Conservation (phyloP, 2,329 filamentous ascomycete genomes). For the Leptographium wingfieldii region DNA sequence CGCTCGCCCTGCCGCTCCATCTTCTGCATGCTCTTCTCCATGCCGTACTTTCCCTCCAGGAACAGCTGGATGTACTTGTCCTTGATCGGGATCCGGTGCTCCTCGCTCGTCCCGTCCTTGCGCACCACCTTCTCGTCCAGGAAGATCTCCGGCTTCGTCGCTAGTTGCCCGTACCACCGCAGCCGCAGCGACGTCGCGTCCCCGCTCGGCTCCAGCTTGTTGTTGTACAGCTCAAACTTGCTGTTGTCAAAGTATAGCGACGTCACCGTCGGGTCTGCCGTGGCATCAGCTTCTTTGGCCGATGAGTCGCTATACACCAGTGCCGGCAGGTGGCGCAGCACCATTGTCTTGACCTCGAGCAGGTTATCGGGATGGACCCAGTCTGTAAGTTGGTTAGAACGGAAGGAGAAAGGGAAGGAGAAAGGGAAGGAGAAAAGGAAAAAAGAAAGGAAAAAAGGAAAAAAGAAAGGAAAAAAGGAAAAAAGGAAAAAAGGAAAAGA, state of each 20-base stretch:
- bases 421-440: background rate
- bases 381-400: slow-evolving; percentile 24
- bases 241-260: slow-evolving; percentile 92
- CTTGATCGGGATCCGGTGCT: slow-evolving; percentile 75
- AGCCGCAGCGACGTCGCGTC: slow-evolving; percentile 75
- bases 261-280: slow-evolving; percentile 79
- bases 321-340: slow-evolving; percentile 78
- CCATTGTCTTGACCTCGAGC: slow-evolving; percentile 91
- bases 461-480: background rate
- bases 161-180: slow-evolving; percentile 82
- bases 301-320: slow-evolving; percentile 86
- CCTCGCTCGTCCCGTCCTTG: slow-evolving; percentile 63
- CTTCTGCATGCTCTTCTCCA: slow-evolving; percentile 84
- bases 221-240: slow-evolving; percentile 72
- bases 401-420: too few relatives aligned
- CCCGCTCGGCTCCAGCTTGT: slow-evolving; percentile 65
- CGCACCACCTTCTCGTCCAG: slow-evolving; percentile 83
- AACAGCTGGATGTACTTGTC: slow-evolving; percentile 87
- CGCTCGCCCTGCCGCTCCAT: slow-evolving; percentile 66
- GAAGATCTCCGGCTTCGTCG: slow-evolving; percentile 63
- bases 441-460: background rate
- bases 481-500: background rate
- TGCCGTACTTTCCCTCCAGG: slow-evolving; percentile 73
- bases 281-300: slow-evolving; percentile 68
- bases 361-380: slow-evolving; percentile 96